Base-by-base conservation (phyloP, 1,139 yeast genomes). In the Casaregolazyma lundiana region DNA sequence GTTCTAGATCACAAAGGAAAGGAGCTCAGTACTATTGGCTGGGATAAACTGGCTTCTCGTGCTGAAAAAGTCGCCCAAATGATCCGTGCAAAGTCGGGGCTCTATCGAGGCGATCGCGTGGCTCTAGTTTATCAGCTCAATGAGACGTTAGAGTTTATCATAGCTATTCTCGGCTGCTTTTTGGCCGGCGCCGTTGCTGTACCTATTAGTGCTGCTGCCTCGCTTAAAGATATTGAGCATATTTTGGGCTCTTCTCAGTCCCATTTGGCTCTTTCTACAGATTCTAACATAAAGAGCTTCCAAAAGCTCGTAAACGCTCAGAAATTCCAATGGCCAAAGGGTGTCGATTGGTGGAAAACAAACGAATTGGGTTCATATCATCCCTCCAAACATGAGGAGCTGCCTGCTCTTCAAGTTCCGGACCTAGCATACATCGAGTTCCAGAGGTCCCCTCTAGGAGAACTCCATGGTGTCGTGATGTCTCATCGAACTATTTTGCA, bases 131-230 rank as follows among this genome's bases (percentile, higher is more conserved):
- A 89, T 61, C 88, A 87, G 55, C 89, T 84, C 52, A 77, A 77
- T 26, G 98, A 94, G 63, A 81, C 88, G 1, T 75, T 85, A 15
- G 97, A 92, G 55, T 90, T 90, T 62, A 78, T 86, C 0, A 78
- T 86, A 1, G 95, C 97, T 0, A 65, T 94, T 15, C 76, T 88
- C 61, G 98, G 97, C 2, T 90, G 97, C 62, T 88, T 92, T 58
- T 71, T 92, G 53, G 95, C 97, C 0, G 96, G 96, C 0, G 86
- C 88, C 35, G 90, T 94, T 1, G 97, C 97, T 0, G 94, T 94
- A 8, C 98, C 98, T 0, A 79, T 89, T 38, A 85, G 86, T 45
- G 84, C 89, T 44, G 84, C 84, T 45, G 61, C 68, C 1, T 73
- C 78, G 11, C 79, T 84, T 38, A 75, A 80, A 19, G 96, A 88